phyloP scores from a whole-genome alignment of 192 early-diverging fungal species.

The Backusella liffmaniae region DNA sequence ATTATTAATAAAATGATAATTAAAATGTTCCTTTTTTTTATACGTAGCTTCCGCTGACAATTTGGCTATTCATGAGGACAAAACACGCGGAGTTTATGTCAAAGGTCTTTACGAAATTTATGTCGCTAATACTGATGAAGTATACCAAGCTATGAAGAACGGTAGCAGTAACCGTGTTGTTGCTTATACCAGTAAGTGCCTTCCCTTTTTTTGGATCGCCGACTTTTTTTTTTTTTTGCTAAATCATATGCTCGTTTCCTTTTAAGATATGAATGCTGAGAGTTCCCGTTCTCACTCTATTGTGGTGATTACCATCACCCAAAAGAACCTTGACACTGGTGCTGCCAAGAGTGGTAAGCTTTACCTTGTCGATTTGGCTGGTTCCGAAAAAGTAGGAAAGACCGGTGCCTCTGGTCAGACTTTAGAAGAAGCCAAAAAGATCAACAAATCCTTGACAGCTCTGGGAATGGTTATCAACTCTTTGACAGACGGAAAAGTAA shows the following conservation, averaged over 20 bases:
- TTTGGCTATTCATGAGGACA: constrained; percentile 97
- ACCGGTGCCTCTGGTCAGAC: constrained; percentile 97
- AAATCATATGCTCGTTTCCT: not conserved
- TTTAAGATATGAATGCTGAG: constrained; percentile 96
- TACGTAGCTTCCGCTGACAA: constrained; percentile 75
- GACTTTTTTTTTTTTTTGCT: not conserved
- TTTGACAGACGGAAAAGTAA: constrained; percentile 95
- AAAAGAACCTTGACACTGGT: constrained; percentile 91
- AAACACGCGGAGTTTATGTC: constrained; percentile 95
- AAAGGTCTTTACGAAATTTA: constrained; percentile 98
- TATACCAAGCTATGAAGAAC: constrained; percentile 96
- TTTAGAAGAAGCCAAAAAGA: constrained; percentile 99
- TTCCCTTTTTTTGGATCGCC: not conserved
- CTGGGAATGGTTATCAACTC: constrained; percentile 99
- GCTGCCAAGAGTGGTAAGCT: constrained; percentile 89
- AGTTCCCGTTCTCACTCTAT: constrained; percentile 98
- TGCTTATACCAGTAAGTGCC: constrained; percentile 79
- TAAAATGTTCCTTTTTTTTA: no score
- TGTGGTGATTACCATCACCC: constrained; percentile 91
- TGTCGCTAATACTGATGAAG: constrained; percentile 92
- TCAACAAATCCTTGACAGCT: constrained; percentile 97
- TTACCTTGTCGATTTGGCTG: constrained; percentile 98
- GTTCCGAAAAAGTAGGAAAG: constrained; percentile 98
- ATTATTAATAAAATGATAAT: not conserved
- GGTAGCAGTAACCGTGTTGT: constrained; percentile 89